Base-by-base conservation (phyloP, 2,329 filamentous ascomycete species). In the Fusarium subtropicale region DNA sequence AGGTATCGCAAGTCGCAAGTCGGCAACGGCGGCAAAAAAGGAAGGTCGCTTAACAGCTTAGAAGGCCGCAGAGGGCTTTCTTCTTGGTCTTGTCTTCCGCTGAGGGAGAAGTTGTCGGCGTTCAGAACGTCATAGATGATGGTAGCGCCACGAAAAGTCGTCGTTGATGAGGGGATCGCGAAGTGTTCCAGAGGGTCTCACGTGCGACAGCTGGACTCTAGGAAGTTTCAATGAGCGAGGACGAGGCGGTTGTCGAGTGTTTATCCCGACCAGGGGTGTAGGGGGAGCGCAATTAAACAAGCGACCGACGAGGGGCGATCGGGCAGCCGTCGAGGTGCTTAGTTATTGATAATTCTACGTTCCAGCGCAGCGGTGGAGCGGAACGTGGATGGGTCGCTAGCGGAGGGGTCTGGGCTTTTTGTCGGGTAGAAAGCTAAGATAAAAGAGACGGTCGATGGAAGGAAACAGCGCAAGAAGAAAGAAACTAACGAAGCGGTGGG, bases 281-380 rank as follows among this genome's bases (percentile, higher is more conserved):
- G 73, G 73, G 70, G 51, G 57, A 58, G 62, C 58, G 71, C 74
- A 75, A 75, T 75, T 75, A 75, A 75, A 75, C 73, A 73, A 68
- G 66, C 70, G 71, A 64, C 60, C 26, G 56, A 60, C 39, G 56
- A 63, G 59, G 59, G 64, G 63, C 54, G 64, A 69, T 61, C 68
- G 60, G 60, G 60, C 63, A 61, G 58, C 64, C 58, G 33, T 73
- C 63, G 51, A 71, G 56, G 56, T 59, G 47, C 53, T 70, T 36
- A 44, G 54, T 42, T 42, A 60, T 42, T 62, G 57, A 60, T 36
- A 34, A 64, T 56, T 63, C 62, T 55, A 74, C 70, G 70, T 73
- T 74, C 72, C 72, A 74, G 66, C 50, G 59, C 72, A 74, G 66
- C 55, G 61, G 57, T 52, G 53, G 62, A 69, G 64, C 62, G 60